phyloP scores from a whole-genome alignment of 2,329 filamentous ascomycete species.

The Aspergillus cejpii region DNA sequence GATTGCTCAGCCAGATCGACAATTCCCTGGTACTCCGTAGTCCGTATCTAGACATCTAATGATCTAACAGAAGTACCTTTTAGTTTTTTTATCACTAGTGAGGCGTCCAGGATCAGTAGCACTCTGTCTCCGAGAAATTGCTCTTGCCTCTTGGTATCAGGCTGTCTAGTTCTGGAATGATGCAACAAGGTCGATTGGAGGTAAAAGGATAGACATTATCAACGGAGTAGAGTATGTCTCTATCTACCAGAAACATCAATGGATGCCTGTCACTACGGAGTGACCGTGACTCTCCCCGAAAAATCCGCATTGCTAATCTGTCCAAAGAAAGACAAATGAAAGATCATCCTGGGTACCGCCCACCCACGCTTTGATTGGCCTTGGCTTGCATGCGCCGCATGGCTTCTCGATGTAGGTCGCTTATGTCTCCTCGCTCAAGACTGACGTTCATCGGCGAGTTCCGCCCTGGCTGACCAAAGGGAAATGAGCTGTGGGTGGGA shows the following conservation, averaged over 20 bases:
- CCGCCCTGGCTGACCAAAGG: slow-evolving; percentile 54
- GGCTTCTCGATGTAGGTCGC: slow-evolving; percentile 69
- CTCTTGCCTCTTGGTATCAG: too few species aligned
- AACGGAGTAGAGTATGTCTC: too few species aligned
- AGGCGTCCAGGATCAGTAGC: too few species aligned
- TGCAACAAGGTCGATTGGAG: too few species aligned
- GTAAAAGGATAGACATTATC: neutral
- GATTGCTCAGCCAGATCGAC: neutral
- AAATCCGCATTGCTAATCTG: too few species aligned
- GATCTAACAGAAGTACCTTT: too few species aligned
- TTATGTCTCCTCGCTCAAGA: slow-evolving; percentile 61
- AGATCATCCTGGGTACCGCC: neutral
- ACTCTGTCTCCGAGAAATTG: too few species aligned
- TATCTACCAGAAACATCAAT: neutral
- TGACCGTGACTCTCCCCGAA: too few species aligned
- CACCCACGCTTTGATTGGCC: slow-evolving; percentile 40
- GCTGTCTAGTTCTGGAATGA: too few species aligned
- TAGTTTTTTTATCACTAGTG: too few species aligned
- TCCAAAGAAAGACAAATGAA: too few species aligned
- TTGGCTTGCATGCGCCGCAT: slow-evolving; percentile 70
- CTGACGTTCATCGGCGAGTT: slow-evolving; percentile 47
- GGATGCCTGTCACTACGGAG: neutral
- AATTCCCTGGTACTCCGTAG: neutral
- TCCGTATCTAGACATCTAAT: too few species aligned
- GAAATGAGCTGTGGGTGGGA: slow-evolving; percentile 45